These are phyloP conservation scores for Scheffersomyces quercinus DNA, from an alignment of 1,139 yeast genomes.

Conservation along the genomic window DNA sequence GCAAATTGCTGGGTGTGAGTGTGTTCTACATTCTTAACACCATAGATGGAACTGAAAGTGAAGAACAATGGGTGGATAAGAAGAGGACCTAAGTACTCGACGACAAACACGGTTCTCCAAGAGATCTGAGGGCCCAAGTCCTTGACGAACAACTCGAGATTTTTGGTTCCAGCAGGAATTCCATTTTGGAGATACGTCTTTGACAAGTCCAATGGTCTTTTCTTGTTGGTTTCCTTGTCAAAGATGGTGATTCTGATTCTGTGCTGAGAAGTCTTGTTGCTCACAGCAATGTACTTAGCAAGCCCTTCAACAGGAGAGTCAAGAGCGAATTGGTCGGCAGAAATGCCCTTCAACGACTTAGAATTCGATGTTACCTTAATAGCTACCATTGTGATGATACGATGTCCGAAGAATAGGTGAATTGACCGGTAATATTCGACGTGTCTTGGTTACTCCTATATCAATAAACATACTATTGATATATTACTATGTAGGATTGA, in stretches of 20 bases:
- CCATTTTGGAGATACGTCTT: constrained; percentile 36
- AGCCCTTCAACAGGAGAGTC: constrained; percentile 34
- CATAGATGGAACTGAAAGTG: constrained; percentile 29
- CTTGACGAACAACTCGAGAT: constrained; percentile 56
- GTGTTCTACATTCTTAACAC: constrained; percentile 14
- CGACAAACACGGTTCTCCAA: constrained; percentile 84
- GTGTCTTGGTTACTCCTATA: too few species aligned
- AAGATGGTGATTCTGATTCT: constrained; percentile 39
- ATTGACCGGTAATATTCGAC: neutral
- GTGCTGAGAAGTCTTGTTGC: constrained; percentile 40
- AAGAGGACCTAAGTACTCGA: constrained; percentile 90
- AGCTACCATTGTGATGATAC: constrained; percentile 26
- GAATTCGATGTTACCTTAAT: constrained; percentile 54
- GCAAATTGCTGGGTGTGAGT: constrained; percentile 56
- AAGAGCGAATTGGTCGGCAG: constrained; percentile 35
- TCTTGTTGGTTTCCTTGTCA: constrained; percentile 29
- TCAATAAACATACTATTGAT: too few species aligned
- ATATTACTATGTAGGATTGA: too few species aligned
- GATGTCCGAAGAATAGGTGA: neutral
- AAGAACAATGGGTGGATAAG: constrained; percentile 74
- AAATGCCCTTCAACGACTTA: constrained; percentile 41
- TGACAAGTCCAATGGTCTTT: constrained; percentile 32
- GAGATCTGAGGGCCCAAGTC: constrained; percentile 93
- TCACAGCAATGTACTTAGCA: constrained; percentile 39
- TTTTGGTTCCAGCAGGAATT: constrained; percentile 22